Base-by-base conservation (phyloP, 306 rosid species). In the Cucumis cinereus region DNA sequence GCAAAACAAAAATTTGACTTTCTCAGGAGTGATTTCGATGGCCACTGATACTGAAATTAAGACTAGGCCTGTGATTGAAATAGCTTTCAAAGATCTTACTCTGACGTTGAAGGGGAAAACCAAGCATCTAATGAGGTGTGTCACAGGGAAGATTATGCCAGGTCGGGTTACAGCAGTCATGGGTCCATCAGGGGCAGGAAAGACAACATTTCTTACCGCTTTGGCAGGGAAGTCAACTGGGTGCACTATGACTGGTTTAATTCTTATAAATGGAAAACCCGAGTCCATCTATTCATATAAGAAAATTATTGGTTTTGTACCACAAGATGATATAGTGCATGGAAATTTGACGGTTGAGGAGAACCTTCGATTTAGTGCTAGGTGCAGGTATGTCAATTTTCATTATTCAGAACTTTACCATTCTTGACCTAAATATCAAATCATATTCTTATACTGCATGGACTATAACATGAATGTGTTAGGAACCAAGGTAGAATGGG, bases 171-270 rank as follows among this genome's bases (percentile, higher is more conserved):
- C 97, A 36, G 97, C 90, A 70, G 97, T 89, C 74, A 91, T 91
- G 97, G 97, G 97, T 80, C 97, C 97, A 82, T 91, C 94, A 4
- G 97, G 97, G 71, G 94, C 92, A 45, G 97, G 97, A 35, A 91
- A 91, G 84, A 91, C 97, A n/a, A 91, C 97, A 43, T 91, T 89
- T 84, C 97, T 91, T 49, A 85, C 94, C 22, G 90, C 97, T 77
- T 82, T 89, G 83, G 85, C 94, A 1, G 97, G 97, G 73, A 91
- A 91, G 78, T 80, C 84, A 74, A 80, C 86, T 74, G 94, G 94
- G 33, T 89, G 92, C 86, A 83, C 84, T 14, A 72, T 85, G 74
- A 81, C 82, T 22, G 97, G 97, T 40, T 89, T 86, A 82, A 82
- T 89, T 78, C 77, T 89, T 55, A 82, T 91, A 28, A 91, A 89